A percentile compares a stretch with the other conserved stretches of the same genome.
These are phyloP conservation scores for Saturnispora ahearnii DNA, from an alignment of 805 yeast species.

Conservation along the genomic window DNA sequence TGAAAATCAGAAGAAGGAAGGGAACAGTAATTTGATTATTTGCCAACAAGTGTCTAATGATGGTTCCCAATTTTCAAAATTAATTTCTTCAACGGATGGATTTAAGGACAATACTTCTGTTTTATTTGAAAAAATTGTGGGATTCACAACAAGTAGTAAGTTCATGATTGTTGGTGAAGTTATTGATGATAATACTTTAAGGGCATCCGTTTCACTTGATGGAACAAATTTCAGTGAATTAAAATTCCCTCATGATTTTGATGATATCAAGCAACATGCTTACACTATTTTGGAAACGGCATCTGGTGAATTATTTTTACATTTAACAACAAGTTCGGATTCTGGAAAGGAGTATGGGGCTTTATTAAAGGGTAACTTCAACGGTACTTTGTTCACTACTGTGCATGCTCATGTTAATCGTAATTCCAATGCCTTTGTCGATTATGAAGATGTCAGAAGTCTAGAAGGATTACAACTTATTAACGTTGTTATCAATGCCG, in stretches of 20 bases:
- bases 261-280: slow-evolving; percentile 52
- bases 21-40: slow-evolving; percentile 44
- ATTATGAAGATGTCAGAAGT: slow-evolving; percentile 75
- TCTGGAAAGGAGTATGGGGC: slow-evolving; percentile 60
- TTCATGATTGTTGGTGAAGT: slow-evolving; percentile 66
- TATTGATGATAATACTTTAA: slow-evolving; percentile 41
- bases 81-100: slow-evolving; percentile 44
- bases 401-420: slow-evolving; percentile 68
- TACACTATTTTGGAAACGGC: slow-evolving; percentile 74
- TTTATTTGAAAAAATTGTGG: slow-evolving; percentile 53
- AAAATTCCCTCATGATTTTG: slow-evolving; percentile 59
- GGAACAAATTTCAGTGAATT: slow-evolving; percentile 74
- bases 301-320: slow-evolving; percentile 68
- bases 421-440: slow-evolving; percentile 66
- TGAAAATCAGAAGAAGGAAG: slow-evolving; percentile 20
- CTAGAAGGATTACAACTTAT: slow-evolving; percentile 78
- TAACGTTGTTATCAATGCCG: slow-evolving; percentile 55
- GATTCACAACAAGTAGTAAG: slow-evolving; percentile 63
- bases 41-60: slow-evolving; percentile 42
- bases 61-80: slow-evolving; percentile 20
- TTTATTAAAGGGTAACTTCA: slow-evolving; percentile 77
- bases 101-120: slow-evolving; percentile 34
- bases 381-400: slow-evolving; percentile 78
- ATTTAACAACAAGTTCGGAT: slow-evolving; percentile 57
- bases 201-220: slow-evolving; percentile 69